Conservation (phyloP, 768 basidiomycete species). For the Rhodotorula diobovata region DNA sequence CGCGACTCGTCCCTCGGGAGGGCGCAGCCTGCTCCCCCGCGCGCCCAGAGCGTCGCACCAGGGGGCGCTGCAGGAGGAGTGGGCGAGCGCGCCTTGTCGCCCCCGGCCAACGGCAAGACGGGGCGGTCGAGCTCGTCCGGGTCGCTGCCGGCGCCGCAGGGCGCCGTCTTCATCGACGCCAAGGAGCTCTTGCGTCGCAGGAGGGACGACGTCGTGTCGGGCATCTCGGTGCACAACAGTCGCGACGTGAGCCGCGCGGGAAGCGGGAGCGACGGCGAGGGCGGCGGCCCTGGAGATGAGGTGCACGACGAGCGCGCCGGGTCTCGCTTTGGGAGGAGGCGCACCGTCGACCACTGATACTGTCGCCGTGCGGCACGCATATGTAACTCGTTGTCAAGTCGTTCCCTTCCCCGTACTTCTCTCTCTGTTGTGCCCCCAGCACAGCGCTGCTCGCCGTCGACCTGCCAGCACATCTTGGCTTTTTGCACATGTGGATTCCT, state of each 20-base stretch:
- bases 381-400: no score
- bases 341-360: not conserved
- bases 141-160: slow-evolving; percentile 5
- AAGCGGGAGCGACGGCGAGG: not conserved
- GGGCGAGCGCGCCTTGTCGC: not conserved
- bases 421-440: not conserved
- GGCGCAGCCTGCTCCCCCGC: no score
- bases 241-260: not conserved
- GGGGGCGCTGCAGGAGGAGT: not conserved
- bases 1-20: not conserved
- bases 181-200: slow-evolving; percentile 29
- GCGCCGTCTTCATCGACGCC: slow-evolving; percentile 31
- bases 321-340: not conserved
- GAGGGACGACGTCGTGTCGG: slow-evolving; percentile 30
- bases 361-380: not conserved
- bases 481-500: no score
- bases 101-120: not conserved
- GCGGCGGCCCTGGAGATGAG: not conserved
- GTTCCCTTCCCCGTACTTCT: no score
- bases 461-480: no score
- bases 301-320: not conserved
- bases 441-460: no score
- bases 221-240: slow-evolving; percentile 5
- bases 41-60: not conserved
- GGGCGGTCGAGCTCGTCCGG: slow-evolving; percentile 12